A percentile compares a stretch with the other conserved stretches of the same genome.
phyloP scores from a whole-genome alignment of 768 basidiomycete species.

The Lactarius psammicola region DNA sequence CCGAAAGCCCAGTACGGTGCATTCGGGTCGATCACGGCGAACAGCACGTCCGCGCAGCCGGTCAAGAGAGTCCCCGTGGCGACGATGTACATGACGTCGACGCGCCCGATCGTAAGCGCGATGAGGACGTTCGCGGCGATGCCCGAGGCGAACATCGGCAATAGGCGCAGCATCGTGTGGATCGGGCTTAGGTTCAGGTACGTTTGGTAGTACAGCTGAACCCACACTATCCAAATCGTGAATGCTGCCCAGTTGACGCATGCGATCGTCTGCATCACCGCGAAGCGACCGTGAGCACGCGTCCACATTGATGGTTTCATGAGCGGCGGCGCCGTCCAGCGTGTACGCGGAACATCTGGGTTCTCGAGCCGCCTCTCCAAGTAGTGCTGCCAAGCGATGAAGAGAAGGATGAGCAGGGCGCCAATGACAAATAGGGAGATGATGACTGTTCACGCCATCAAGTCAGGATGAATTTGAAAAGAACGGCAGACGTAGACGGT shows the following conservation, averaged over 20 bases:
- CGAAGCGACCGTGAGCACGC: constrained; percentile 59
- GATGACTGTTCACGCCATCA: constrained; percentile 53
- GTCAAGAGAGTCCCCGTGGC: constrained; percentile 60
- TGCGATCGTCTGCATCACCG: constrained; percentile 58
- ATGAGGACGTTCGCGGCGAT: constrained; percentile 63
- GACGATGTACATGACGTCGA: constrained; percentile 58
- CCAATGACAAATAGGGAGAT: constrained; percentile 66
- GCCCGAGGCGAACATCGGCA: constrained; percentile 72
- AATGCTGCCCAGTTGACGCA: constrained; percentile 65
- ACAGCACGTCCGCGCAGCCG: constrained; percentile 55
- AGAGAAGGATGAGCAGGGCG: constrained; percentile 51
- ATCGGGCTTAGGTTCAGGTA: constrained; percentile 56
- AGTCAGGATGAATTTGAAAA: not conserved
- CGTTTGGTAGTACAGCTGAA: constrained; percentile 71
- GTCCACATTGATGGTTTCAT: constrained; percentile 64
- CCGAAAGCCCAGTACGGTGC: constrained; percentile 72
- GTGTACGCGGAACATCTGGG: constrained; percentile 17
- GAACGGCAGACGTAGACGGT: not conserved
- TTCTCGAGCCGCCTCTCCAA: constrained; percentile 44
- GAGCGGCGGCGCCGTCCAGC: constrained; percentile 54
- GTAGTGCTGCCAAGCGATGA: constrained; percentile 64
- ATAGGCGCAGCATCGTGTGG: constrained; percentile 58
- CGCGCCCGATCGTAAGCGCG: constrained; percentile 53
- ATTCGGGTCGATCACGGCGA: constrained; percentile 60
- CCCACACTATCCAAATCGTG: constrained; percentile 53